Percentiles rank a stretch among this genome's conserved stretches.
phyloP scores from a whole-genome alignment of 1,284 basidiomycete species.

The Somion occarium region DNA sequence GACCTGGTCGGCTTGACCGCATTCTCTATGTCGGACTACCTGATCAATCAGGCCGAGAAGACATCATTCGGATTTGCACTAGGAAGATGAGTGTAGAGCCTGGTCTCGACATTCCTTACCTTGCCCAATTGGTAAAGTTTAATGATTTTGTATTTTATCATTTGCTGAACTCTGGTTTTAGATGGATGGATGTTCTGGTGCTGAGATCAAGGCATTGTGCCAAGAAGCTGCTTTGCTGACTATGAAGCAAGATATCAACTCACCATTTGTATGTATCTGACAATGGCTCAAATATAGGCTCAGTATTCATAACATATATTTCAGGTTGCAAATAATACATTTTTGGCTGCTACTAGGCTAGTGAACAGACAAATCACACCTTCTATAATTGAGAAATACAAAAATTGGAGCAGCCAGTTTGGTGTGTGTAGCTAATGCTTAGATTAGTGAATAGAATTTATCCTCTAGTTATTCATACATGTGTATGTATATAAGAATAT shows the following conservation, averaged over 20 bases:
- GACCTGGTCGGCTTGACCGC: constrained; percentile 93
- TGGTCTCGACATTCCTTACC: constrained; percentile 60
- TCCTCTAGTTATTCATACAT: too few relatives aligned
- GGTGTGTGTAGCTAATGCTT: too few relatives aligned
- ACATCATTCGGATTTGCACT: constrained; percentile 81
- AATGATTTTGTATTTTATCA: constrained; percentile 1
- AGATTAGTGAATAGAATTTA: too few relatives aligned
- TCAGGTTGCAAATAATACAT: constrained; percentile 74
- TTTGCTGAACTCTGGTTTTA: constrained; percentile 27
- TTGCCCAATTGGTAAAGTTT: constrained; percentile 60
- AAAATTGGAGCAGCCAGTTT: constrained; percentile 42
- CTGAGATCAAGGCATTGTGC: constrained; percentile 89
- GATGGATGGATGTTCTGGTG: constrained; percentile 95
- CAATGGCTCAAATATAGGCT: background rate
- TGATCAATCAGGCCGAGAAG: constrained; percentile 70
- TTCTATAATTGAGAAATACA: constrained; percentile 70
- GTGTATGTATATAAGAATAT: too few relatives aligned
- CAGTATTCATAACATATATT: background rate
- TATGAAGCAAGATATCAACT: constrained; percentile 83
- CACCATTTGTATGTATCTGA: constrained; percentile 56
- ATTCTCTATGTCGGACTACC: constrained; percentile 95
- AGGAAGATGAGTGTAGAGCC: constrained; percentile 77
- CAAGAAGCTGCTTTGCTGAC: constrained; percentile 94
- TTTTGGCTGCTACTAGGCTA: constrained; percentile 68
- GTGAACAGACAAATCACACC: constrained; percentile 86